Conservation (phyloP, 2,329 filamentous ascomycete species). For the Colletotrichum melonis region DNA sequence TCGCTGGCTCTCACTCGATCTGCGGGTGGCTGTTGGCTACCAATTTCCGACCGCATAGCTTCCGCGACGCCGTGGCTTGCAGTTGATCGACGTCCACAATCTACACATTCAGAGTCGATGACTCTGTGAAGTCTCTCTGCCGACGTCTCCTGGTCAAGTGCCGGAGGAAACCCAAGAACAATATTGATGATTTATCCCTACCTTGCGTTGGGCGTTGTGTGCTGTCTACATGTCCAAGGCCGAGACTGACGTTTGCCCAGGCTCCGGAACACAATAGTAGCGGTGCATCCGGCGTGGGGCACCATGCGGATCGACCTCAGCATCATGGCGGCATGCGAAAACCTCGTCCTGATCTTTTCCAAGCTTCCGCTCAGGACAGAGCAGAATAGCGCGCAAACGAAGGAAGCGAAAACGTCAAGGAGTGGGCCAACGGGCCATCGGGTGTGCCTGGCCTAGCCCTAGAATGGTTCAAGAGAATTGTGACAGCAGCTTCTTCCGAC, state of each 20-base stretch:
- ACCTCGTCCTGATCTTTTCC: not conserved
- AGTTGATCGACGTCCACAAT: slow-evolving; percentile 21
- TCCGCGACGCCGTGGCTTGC: slow-evolving; percentile 25
- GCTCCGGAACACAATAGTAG: not conserved
- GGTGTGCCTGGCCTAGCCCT: slow-evolving; percentile 18
- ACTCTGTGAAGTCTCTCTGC: slow-evolving; percentile 9
- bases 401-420: not conserved
- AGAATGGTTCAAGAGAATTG: slow-evolving; percentile 13
- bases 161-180: not conserved
- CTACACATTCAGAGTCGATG: slow-evolving; percentile 12
- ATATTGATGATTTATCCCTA: not conserved
- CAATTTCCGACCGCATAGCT: slow-evolving; percentile 4
- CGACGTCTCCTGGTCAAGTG: not conserved
- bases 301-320: slow-evolving; percentile 2
- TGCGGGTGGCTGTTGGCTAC: not conserved
- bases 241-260: slow-evolving; percentile 3
- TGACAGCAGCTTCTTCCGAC: not conserved
- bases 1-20: not conserved
- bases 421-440: not conserved
- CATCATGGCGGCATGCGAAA: not conserved
- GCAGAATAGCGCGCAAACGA: slow-evolving; percentile 7
- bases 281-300: slow-evolving; percentile 8
- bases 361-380: not conserved
- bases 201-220: not conserved
- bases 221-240: not conserved